These are phyloP conservation scores for Suillus decipiens DNA, from an alignment of 768 basidiomycete species.

Conservation along the genomic window DNA sequence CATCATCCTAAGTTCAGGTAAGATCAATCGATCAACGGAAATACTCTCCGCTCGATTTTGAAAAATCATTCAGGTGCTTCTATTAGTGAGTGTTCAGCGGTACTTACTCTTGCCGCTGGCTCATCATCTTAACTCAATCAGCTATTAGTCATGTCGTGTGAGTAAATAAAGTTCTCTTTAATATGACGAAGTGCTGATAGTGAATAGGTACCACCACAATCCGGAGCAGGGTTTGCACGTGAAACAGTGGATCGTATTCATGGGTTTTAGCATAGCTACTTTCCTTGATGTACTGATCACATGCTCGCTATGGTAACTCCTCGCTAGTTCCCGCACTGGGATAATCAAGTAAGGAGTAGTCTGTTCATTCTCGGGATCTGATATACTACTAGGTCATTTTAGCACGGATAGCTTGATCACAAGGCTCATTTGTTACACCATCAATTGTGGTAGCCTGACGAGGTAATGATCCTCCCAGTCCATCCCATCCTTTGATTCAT, in stretches of 20 bases:
- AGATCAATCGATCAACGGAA: not conserved
- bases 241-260: not conserved
- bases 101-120: not conserved
- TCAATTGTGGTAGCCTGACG: conserved; percentile 4
- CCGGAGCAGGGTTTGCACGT: not conserved
- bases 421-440: not conserved
- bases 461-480: not conserved
- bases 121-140: not conserved
- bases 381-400: not conserved
- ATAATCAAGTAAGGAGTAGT: not conserved
- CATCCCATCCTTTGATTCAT: not conserved
- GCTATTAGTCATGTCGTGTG: too few relatives aligned
- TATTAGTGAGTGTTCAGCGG: not conserved
- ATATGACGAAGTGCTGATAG: not conserved
- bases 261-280: not conserved
- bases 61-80: not conserved
- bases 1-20: not conserved
- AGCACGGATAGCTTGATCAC: conserved; percentile 4
- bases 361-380: not conserved
- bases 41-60: not conserved
- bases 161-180: not conserved
- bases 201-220: not conserved
- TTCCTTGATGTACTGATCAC: not conserved
- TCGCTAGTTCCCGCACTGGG: conserved; percentile 8
- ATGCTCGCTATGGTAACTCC: conserved; percentile 6